Percentiles rank a stretch among this genome's conserved stretches.
Evolutionary conservation across 371 early-diverging fungal genomes (phyloP).

Genomic region (Haplosporangium sp.): DNA sequence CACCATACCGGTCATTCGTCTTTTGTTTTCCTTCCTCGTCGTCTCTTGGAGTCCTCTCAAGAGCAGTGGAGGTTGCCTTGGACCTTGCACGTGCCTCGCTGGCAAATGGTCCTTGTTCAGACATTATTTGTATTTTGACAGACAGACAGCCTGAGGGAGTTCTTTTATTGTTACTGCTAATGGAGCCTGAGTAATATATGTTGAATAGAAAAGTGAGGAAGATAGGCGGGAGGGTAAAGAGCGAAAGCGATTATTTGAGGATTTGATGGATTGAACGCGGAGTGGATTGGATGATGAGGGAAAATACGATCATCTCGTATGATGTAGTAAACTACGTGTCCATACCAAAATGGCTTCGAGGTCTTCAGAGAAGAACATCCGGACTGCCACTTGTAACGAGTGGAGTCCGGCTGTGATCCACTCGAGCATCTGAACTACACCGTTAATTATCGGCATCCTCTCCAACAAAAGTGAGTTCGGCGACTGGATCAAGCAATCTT

Average conservation of each 20-base stretch:
- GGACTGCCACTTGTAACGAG: background rate
- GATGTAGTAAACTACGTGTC: too few relatives aligned
- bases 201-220: background rate
- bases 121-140: conserved; percentile 3
- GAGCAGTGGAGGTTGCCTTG: background rate
- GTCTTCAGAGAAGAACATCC: background rate
- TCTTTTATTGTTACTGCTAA: background rate
- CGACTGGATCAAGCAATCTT: background rate
- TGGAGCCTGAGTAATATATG: too few relatives aligned
- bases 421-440: conserved; percentile 4
- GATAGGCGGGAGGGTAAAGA: background rate
- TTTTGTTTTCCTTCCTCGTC: background rate
- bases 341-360: too few relatives aligned
- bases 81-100: background rate
- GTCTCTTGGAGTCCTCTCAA: background rate
- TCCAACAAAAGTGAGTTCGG: background rate
- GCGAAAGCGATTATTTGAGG: too few relatives aligned
- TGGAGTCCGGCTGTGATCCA: conserved; percentile 6
- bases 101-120: background rate
- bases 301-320: background rate
- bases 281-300: background rate
- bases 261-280: background rate
- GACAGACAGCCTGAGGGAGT: background rate
- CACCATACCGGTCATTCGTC: background rate
- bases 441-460: conserved; percentile 12